phyloP scores from a whole-genome alignment of 176 grass and related monocot species.

The Elaeis guineensis region DNA sequence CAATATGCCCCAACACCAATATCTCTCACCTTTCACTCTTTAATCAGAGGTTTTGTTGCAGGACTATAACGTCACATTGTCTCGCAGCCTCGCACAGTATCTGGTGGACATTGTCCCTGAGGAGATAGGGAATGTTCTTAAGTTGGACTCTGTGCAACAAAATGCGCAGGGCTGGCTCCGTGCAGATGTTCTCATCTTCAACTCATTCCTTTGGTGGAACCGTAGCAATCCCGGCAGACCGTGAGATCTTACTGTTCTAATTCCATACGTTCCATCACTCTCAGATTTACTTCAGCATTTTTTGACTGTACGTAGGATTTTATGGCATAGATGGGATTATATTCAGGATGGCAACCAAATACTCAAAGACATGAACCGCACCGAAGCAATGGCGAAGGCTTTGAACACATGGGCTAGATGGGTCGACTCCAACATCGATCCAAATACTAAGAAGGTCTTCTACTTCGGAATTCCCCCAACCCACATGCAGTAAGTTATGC shows the following conservation, averaged over 20 bases:
- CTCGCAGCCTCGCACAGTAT: conserved; percentile 69
- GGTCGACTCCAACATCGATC: conserved; percentile 52
- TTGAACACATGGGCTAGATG: conserved; percentile 64
- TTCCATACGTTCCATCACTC: too few relatives aligned
- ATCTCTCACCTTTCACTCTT: too few relatives aligned
- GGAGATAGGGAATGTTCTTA: conserved; percentile 42
- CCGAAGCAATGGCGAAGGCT: conserved; percentile 52
- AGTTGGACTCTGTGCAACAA: conserved; percentile 46
- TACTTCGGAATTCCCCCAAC: conserved; percentile 68
- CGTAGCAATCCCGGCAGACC: conserved; percentile 31
- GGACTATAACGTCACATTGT: conserved; percentile 66
- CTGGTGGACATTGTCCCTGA: conserved; percentile 51
- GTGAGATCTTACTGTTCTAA: conserved; percentile 5
- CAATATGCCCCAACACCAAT: too few relatives aligned
- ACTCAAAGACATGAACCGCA: conserved; percentile 60
- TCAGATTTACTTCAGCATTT: too few relatives aligned
- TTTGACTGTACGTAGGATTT: too few relatives aligned
- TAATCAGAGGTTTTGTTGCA: conserved; percentile 4
- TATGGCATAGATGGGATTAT: conserved; percentile 56
- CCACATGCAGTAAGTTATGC: conserved; percentile 47
- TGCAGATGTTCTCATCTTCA: conserved; percentile 81
- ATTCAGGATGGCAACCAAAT: conserved; percentile 35
- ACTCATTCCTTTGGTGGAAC: conserved; percentile 89
- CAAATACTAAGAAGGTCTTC: conserved; percentile 40
- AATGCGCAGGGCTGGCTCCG: conserved; percentile 31